A percentile compares a stretch with the other conserved stretches of the same genome.
phyloP scores from a whole-genome alignment of 768 basidiomycete species.

The Dendrothele bispora region DNA sequence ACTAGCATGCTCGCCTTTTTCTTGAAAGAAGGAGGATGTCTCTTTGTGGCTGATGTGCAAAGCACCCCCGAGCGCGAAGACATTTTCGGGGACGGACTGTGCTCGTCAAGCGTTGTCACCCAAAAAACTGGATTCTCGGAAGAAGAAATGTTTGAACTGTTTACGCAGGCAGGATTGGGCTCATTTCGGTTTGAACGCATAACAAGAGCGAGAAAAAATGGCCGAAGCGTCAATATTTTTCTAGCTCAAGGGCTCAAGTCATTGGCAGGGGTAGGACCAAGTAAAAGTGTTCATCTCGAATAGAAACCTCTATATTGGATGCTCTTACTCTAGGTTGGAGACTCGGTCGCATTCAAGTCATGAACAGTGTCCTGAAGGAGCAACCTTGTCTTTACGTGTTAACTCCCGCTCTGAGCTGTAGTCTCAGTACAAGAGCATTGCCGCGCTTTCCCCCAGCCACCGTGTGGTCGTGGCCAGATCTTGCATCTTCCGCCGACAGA shows the following conservation, averaged over 20 bases:
- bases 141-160: not conserved
- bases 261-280: no score
- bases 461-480: no score
- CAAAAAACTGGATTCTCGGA: conserved; percentile 4
- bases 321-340: no score
- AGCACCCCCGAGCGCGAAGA: conserved; percentile 5
- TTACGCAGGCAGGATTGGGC: conserved; percentile 1
- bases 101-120: not conserved
- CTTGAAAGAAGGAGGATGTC: conserved; percentile 54
- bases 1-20: conserved; percentile 48
- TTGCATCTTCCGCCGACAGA: no score
- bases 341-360: no score
- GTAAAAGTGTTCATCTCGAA: no score
- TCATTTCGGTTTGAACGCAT: not conserved
- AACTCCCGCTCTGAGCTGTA: no score
- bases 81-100: not conserved
- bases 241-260: not conserved
- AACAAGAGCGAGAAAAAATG: conserved; percentile 3
- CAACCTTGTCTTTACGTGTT: no score
- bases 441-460: no score
- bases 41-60: conserved; percentile 54
- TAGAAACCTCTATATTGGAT: no score
- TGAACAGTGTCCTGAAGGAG: no score
- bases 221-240: conserved; percentile 4
- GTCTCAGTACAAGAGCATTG: no score